Base-by-base conservation (phyloP, 2,329 filamentous ascomycete genomes). In the Chlorencoelia australis region DNA sequence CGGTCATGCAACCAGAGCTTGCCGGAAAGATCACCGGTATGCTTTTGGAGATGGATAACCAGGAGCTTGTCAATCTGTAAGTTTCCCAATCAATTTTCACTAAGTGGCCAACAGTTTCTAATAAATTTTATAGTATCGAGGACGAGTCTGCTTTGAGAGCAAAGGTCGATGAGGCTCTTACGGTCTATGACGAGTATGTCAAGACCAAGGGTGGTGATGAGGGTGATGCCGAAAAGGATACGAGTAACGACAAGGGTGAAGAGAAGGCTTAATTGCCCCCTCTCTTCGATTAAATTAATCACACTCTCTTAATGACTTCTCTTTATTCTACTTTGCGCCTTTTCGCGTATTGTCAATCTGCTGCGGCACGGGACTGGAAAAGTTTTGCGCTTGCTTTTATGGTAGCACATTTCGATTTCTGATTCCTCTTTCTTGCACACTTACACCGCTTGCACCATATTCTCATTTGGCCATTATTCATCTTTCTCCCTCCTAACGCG, bases 21-120 rank as follows among this genome's bases (percentile, higher is more conserved):
- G 91, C 91, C 45, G 91, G 91, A 60, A 98, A 98, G 80, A 96
- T 98, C 63, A 98, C 91, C 44, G 91, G 91, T 67, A 98, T 98
- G 91, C 82, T 98, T 55, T 68, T 98, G 55, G 91, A 98, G 75
- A 98, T 98, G 91, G 91, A 96, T 56, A 96, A 96, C 66, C 62
- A 72, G 40, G 91, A 98, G 70, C 71, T 98, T 54, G 74, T 98
- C 59, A 85, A 84, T 66, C 75, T 98, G 85, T 94, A 81, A 84
- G 88, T 84, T 31, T 47, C 46, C 26, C 16, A 31, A 7, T 8
- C 22, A 11, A n/a, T 35, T 22, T 27, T 25, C 25, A 21, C 6
- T 29, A 18, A 21, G 30, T 14, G 2, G 17, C n/a, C n/a, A n/a
- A 26, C 10, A 22, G 18, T 18, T 15, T 57, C 52, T 64, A 45